Base-by-base conservation (phyloP, 2,329 filamentous ascomycete genomes). In the Pestalotiopsis sp. region DNA sequence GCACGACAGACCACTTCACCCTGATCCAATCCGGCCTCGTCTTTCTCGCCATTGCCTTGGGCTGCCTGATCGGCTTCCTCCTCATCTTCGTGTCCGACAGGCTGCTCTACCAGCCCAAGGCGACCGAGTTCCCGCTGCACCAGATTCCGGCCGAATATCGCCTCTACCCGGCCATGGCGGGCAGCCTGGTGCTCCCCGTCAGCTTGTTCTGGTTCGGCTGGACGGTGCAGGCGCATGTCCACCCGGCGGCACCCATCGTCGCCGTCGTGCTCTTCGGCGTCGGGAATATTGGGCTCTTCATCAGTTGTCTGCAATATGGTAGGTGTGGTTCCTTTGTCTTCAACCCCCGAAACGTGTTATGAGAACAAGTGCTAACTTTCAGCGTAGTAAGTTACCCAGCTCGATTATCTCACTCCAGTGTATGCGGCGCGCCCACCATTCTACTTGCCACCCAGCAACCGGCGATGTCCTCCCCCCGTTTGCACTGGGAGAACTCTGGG, bases 131-230 rank as follows among this genome's bases (percentile, higher is more conserved):
- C 57, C 79, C 80, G 0, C 76, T 76, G 1, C 73, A 80, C 31
- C 74, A 75, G 31, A 80, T 84, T 0, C 82, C 82, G 0, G 88
- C 88, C 0, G 88, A 91, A 76, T 81, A 90, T 69, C 81, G 89
- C 0, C 79, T 92, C 12, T 86, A 88, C 68, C 82, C 84, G 1
- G 87, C 87, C 17, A 89, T 90, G 85, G 77, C 89, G 9, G 88
- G 87, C 1, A 86, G 86, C 69, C 58, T 87, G 14, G 84, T 85
- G 0, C 75, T 90, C 6, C 86, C 87, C 0, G 65, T 86, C 0
- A 84, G 84, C 0, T 74, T 91, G 11, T 90, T 90, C 73, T 89
- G 88, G 87, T 89, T 89, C 71, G 87, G 83, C 0, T 91, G 88
- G 88, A 84, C 85, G 1, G 84, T 86, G 0, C 76, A 80, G 4